Percentiles rank a stretch among this genome's conserved stretches.
Evolutionary conservation across 768 basidiomycete genomes (phyloP).

Genomic region (Termitomyces eurrhizus): DNA sequence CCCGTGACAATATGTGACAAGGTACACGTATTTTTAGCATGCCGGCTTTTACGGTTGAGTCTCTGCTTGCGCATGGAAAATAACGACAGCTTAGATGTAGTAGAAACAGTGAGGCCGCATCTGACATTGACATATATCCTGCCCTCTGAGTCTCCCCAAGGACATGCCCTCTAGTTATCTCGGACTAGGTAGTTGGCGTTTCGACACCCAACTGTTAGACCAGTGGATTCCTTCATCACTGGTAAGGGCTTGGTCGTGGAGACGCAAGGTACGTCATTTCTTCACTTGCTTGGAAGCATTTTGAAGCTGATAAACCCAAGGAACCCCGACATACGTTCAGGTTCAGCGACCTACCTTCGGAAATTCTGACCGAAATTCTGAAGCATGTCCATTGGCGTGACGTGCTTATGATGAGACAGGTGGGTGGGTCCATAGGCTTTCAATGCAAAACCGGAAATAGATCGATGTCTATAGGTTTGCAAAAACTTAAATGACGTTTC

Average conservation of each 20-base stretch:
- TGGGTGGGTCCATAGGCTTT: not conserved
- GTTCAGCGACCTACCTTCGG: not conserved
- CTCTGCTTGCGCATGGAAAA: not conserved
- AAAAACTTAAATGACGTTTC: not conserved
- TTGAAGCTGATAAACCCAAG: not conserved
- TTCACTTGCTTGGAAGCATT: not conserved
- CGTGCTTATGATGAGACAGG: too few species aligned
- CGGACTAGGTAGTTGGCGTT: not conserved
- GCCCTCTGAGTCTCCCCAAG: not conserved
- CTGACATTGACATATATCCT: not conserved
- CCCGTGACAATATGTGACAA: too few species aligned
- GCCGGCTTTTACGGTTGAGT: too few species aligned
- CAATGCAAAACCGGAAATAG: not conserved
- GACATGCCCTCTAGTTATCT: not conserved
- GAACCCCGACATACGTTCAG: not conserved
- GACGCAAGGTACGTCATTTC: not conserved
- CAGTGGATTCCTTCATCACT: not conserved
- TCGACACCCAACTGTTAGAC: not conserved
- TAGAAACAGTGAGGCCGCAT: not conserved
- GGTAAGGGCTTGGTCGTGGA: not conserved
- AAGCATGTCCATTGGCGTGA: not conserved
- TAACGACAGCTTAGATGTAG: not conserved
- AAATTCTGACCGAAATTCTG: not conserved
- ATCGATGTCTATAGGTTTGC: not conserved
- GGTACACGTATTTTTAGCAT: too few species aligned